Base-by-base conservation (phyloP, 345 rosid genomes). In the Dovyalis caffra region DNA sequence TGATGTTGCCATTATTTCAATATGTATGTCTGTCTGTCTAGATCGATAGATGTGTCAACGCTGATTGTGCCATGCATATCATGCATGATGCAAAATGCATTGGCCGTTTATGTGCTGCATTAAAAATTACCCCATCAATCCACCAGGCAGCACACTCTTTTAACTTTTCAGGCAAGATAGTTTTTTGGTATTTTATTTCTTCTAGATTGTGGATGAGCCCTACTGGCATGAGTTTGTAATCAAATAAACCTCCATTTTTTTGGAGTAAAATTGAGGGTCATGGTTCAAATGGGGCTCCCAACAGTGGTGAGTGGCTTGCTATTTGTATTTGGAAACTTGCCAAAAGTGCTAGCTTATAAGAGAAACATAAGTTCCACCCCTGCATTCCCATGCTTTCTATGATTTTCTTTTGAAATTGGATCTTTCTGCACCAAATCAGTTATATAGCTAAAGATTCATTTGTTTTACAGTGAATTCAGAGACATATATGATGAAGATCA, bases 401-500 rank as follows among this genome's bases (percentile, higher is more conserved):
- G 56, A 15, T 76, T 69, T 66, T 65, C 67, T 60, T n/a, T 56
- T 37, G 33, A 32, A 69, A 33, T 20, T 21, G 53, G 25, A 26
- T 26, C n/a, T 35, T 64, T 47, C 57, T 43, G 23, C 56, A 34
- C 16, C 26, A 25, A 60, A 57, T 14, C 1, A 12, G 20, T 47
- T 57, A 34, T 57, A 34, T 32, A 11, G 37, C 63, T 64, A 37
- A 26, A 47, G 78, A 25, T 75, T 72, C 14, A 18, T 76, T 62
- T 72, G 21, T 84, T 83, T 76, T 80, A 37, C 97, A 95, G 99
- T 79, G 85, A 73, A 32, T 92, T 95, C 77, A 87, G 86, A 38
- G 97, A 95, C 73, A 91, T 95, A 77, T 95, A 89, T 71, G 95
- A 95, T 70, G 89, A 81, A 78, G 95, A 91, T 74, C 92, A 87